Conservation (phyloP, 2,329 filamentous ascomycete species). For the Trichoderma sp. region DNA sequence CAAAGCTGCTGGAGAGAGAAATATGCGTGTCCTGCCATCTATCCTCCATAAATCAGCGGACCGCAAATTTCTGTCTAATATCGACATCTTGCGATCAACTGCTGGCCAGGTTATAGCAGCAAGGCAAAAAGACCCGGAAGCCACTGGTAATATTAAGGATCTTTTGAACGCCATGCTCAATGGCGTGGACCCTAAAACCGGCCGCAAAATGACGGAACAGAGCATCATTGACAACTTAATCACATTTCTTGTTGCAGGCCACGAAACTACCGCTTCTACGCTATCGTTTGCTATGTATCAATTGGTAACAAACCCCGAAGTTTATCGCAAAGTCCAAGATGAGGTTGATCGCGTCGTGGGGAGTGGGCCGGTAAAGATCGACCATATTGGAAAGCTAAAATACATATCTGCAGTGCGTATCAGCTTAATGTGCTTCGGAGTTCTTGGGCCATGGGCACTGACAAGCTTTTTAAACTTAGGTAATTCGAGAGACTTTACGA, state of each 20-base stretch:
- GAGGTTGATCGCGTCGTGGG: conserved; percentile 59
- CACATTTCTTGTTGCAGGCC: conserved; percentile 61
- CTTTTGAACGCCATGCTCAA: conserved; percentile 61
- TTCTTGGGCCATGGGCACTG: conserved; percentile 9
- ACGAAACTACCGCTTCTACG: conserved; percentile 62
- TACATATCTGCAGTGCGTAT: background rate
- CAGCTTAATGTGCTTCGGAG: background rate
- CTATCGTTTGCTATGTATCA: conserved; percentile 58
- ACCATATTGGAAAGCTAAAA: background rate
- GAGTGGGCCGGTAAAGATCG: background rate
- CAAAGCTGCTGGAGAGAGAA: background rate
- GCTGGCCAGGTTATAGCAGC: background rate
- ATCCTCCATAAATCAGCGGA: background rate
- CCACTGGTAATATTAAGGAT: conserved; percentile 2
- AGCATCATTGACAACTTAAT: conserved; percentile 62
- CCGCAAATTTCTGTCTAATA: background rate
- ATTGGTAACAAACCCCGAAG: conserved; percentile 54
- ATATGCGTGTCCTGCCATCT: background rate
- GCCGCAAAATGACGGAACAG: conserved; percentile 52
- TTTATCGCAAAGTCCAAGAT: conserved; percentile 52
- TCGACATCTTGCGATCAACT: background rate
- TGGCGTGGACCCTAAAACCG: conserved; percentile 60
- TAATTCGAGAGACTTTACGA: background rate
- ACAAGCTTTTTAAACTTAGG: conserved; percentile 34
- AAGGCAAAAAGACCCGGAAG: background rate